phyloP scores from a whole-genome alignment of 2,329 filamentous ascomycete genomes.

The Pseudofabraea citricarpa region DNA sequence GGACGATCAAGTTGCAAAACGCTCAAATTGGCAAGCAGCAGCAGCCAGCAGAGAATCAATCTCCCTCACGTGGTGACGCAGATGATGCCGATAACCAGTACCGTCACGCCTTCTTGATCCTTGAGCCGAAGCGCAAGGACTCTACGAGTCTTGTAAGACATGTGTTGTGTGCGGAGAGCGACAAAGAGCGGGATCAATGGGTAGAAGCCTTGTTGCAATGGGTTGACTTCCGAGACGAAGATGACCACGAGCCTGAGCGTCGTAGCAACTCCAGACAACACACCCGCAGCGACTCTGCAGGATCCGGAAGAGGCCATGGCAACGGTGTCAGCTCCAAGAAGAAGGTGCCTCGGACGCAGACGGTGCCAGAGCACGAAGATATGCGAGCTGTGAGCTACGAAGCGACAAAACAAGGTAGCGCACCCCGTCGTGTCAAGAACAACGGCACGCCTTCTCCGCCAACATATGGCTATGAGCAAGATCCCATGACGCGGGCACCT shows the following conservation, averaged over 20 bases:
- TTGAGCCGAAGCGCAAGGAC: slow-evolving; percentile 96
- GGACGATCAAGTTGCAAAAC: slow-evolving; percentile 85
- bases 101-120: slow-evolving; percentile 88
- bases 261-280: slow-evolving; percentile 26
- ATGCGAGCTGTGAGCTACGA: slow-evolving; percentile 32
- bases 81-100: slow-evolving; percentile 92
- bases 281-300: slow-evolving; percentile 34
- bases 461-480: slow-evolving; percentile 21
- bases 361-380: slow-evolving; percentile 32
- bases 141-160: slow-evolving; percentile 83
- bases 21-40: slow-evolving; percentile 94
- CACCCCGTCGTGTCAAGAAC: slow-evolving; percentile 27
- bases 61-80: slow-evolving; percentile 51
- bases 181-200: slow-evolving; percentile 88
- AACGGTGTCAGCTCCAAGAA: slow-evolving; percentile 37
- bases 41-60: slow-evolving; percentile 50
- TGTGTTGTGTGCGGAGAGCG: slow-evolving; percentile 92
- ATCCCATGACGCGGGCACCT: slow-evolving; percentile 19
- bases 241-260: slow-evolving; percentile 39
- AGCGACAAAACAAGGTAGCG: slow-evolving; percentile 28
- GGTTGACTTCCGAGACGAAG: slow-evolving; percentile 69
- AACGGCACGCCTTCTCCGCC: slow-evolving; percentile 26
- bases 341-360: slow-evolving; percentile 31
- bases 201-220: slow-evolving; percentile 85
- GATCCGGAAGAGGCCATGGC: slow-evolving; percentile 27